A percentile compares a stretch with the other conserved stretches of the same genome.
Conservation (phyloP, 306 rosid genomes). For the Lablab purpureus region DNA sequence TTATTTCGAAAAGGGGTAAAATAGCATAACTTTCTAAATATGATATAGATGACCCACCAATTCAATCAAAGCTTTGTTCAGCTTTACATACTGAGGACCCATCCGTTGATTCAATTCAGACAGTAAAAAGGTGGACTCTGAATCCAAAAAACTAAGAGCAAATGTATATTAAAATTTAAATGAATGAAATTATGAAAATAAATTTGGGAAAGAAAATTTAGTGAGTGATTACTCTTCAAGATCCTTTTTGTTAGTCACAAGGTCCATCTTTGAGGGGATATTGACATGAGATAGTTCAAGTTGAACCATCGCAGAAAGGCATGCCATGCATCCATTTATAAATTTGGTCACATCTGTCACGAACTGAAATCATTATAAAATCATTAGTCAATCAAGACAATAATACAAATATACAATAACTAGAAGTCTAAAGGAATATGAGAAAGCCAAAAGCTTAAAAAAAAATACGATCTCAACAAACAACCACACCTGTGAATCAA, state of each 20-base stretch:
- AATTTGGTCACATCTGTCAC: conserved; percentile 87
- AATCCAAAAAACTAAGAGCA: conserved; percentile 74
- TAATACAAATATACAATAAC: background rate
- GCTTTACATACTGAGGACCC: conserved; percentile 90
- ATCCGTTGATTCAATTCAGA: conserved; percentile 82
- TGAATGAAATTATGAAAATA: conserved; percentile 12
- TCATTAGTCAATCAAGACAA: conserved; percentile 24
- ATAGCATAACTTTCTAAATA: background rate
- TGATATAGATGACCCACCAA: conserved; percentile 53
- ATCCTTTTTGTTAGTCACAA: conserved; percentile 77
- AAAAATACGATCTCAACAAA: conserved; percentile 13
- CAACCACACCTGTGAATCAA: conserved; percentile 84
- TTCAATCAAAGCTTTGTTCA: conserved; percentile 88
- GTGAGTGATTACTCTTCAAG: conserved; percentile 67
- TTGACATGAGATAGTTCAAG: conserved; percentile 93
- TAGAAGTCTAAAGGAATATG: conserved; percentile 11
- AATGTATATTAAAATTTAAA: conserved; percentile 19
- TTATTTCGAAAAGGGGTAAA: background rate
- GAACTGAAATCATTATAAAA: conserved; percentile 57
- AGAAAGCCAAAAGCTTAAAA: conserved; percentile 18
- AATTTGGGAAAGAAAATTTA: conserved; percentile 16
- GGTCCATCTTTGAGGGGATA: conserved; percentile 97
- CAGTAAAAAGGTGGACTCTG: conserved; percentile 74
- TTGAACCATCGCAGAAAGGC: conserved; percentile 88
- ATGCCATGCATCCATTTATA: conserved; percentile 93